Evolutionary conservation across 2,329 filamentous ascomycete genomes (phyloP).

Genomic region (Neurospora sp.): DNA sequence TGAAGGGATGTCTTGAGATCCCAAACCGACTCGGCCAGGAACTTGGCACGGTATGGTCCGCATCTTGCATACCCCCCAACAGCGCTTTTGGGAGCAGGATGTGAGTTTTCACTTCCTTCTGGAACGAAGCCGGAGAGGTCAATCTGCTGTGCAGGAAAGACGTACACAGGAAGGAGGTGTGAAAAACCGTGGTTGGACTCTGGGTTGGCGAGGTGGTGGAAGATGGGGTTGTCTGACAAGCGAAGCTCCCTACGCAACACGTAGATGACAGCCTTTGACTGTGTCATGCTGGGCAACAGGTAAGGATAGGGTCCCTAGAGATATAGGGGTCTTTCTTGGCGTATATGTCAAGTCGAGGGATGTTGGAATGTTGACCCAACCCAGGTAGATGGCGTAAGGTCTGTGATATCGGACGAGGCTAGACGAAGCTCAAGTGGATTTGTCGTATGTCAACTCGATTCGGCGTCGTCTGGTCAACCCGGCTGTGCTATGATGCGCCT

Average conservation of each 20-base stretch:
- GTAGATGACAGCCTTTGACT: slow-evolving; percentile 53
- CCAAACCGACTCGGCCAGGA: slow-evolving; percentile 63
- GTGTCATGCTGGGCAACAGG: slow-evolving; percentile 17
- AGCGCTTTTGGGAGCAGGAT: slow-evolving; percentile 56
- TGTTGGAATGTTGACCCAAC: background rate
- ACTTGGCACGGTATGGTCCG: slow-evolving; percentile 61
- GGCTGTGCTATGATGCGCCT: background rate
- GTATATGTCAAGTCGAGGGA: background rate
- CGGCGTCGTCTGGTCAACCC: background rate
- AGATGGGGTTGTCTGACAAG: slow-evolving; percentile 62
- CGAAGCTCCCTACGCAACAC: slow-evolving; percentile 64
- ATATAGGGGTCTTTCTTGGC: background rate
- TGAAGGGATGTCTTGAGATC: slow-evolving; percentile 56
- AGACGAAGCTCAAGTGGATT: background rate
- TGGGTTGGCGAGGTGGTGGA: slow-evolving; percentile 43
- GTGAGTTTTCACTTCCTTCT: slow-evolving; percentile 46
- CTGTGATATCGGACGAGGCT: background rate
- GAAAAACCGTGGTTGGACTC: slow-evolving; percentile 44
- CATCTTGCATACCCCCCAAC: slow-evolving; percentile 63
- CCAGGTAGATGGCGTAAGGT: background rate
- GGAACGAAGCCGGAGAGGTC: slow-evolving; percentile 66
- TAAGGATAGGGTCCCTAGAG: background rate
- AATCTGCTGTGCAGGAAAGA: slow-evolving; percentile 60
- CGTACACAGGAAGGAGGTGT: slow-evolving; percentile 61
- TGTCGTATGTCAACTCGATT: background rate